These are phyloP conservation scores for Camelina neglecta DNA, from an alignment of 345 rosid genomes.

Conservation along the genomic window DNA sequence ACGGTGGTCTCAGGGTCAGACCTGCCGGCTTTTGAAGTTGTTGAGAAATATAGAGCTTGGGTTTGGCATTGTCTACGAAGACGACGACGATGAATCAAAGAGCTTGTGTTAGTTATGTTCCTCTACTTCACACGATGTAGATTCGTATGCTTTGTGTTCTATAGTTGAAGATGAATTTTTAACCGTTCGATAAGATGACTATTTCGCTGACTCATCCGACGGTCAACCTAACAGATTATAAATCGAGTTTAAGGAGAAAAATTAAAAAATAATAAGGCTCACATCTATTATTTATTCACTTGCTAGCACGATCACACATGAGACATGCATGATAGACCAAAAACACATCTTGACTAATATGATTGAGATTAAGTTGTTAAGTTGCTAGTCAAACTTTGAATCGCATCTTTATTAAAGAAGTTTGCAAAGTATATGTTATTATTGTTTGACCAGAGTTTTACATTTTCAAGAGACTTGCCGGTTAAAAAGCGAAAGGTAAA, in stretches of 20 bases:
- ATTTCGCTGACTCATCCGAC: slow-evolving; percentile 10
- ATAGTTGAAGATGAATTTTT: not conserved
- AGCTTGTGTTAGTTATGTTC: slow-evolving; percentile 22
- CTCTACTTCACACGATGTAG: slow-evolving; percentile 36
- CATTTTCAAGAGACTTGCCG: not conserved
- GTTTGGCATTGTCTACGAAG: slow-evolving; percentile 33
- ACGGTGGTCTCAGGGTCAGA: slow-evolving; percentile 36
- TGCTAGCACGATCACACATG: slow-evolving; percentile 38
- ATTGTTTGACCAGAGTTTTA: slow-evolving; percentile 9
- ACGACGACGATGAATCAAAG: slow-evolving; percentile 36
- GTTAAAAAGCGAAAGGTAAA: not conserved
- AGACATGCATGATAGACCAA: slow-evolving; percentile 23
- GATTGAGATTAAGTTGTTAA: slow-evolving; percentile 30
- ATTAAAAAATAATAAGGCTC: not conserved
- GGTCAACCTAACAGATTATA: slow-evolving; percentile 19
- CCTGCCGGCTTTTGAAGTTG: slow-evolving; percentile 31
- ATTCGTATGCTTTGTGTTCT: not conserved
- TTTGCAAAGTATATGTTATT: not conserved
- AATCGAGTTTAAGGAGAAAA: slow-evolving; percentile 17
- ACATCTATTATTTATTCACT: slow-evolving; percentile 25
- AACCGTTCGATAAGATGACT: slow-evolving; percentile 32
- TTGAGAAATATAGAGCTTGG: slow-evolving; percentile 13
- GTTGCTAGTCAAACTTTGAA: slow-evolving; percentile 17
- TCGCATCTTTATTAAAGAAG: slow-evolving; percentile 6
- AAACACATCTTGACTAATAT: not conserved